Evolutionary conservation across 1,284 basidiomycete genomes (phyloP).

Genomic region (Ustilago hordei): DNA sequence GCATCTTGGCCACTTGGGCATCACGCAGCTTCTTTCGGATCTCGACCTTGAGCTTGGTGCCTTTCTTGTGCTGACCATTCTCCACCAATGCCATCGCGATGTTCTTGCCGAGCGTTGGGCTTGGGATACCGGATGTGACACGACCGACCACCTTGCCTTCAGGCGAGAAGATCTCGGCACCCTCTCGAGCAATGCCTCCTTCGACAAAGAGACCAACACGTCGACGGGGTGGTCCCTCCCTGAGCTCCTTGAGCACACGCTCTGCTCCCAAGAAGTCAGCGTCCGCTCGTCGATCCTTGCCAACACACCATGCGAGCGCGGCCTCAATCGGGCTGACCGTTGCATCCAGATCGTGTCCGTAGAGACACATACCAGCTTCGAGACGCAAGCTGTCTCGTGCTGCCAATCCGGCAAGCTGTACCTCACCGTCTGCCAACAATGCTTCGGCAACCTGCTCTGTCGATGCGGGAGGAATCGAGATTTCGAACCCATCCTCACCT

Average conservation of each 20-base stretch:
- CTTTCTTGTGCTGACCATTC: conserved; percentile 87
- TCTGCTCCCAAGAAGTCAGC: conserved; percentile 84
- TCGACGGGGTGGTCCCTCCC: conserved; percentile 79
- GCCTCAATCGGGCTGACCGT: conserved; percentile 85
- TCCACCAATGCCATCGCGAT: conserved; percentile 94
- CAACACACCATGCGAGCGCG: conserved; percentile 90
- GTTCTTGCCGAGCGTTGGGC: conserved; percentile 87
- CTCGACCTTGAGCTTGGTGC: conserved; percentile 82
- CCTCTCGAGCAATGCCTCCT: conserved; percentile 89
- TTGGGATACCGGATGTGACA: conserved; percentile 95
- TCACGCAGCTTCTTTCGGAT: conserved; percentile 80
- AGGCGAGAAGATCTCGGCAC: conserved; percentile 79
- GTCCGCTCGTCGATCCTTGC: conserved; percentile 81
- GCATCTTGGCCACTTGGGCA: conserved; percentile 81
- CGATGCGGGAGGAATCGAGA: conserved; percentile 85
- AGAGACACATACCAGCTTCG: conserved; percentile 98
- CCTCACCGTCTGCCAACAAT: conserved; percentile 75
- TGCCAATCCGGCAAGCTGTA: conserved; percentile 89
- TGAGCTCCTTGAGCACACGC: conserved; percentile 82
- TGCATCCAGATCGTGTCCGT: conserved; percentile 93
- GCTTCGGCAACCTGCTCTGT: conserved; percentile 80
- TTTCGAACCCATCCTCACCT: conserved; percentile 98
- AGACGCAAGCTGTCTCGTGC: conserved; percentile 92
- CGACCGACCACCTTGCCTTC: conserved; percentile 73
- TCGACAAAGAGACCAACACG: conserved; percentile 84